Base-by-base conservation (phyloP, 805 yeast species). In the Schwanniomyces polymorphus region DNA sequence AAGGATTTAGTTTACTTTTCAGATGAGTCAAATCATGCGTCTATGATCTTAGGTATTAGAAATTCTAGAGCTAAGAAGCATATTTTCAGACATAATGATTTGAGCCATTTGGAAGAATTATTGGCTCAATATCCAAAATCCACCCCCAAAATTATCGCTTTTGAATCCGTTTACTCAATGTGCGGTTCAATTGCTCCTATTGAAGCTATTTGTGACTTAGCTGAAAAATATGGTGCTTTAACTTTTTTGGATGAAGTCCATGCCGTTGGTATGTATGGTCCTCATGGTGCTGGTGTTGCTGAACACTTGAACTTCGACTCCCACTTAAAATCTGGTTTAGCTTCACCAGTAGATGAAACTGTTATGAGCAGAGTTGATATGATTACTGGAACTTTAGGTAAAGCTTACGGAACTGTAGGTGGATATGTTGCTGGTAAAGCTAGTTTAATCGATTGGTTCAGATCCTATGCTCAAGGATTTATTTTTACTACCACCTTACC, bases 231-330 rank as follows among this genome's bases (percentile, higher is more conserved):
- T 65, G 98, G 98, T 52, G 98, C 98, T 41, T 71, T 94, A 59
- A 94, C 99, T 27, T 94, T 94, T 70, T 76, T 94, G 66, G 99
- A 94, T 67, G 99, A 94, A 70, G 99, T 94, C 33, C 99, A 94
- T 63, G 98, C 99, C 29, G 98, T 94, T 41, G 99, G 99, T 46
- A 81, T 94, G 85, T 94, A 94, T 65, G 99, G 99, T 60, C 98
- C 99, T 50, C 97, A 88, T 60, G 99, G 99, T 64, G 99, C 97
- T 28, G 99, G 99, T 73, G 98, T 94, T 46, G 97, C 98, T 41
- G 99, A 94, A 70, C 99, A 94, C 67, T 76, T 87, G 60, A 89
- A 94, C 70, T 94, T 91, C 58, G 88, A 88, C 41, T 83, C 84
- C 46, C 96, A 92, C 64, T 81, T 88, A 61, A 64, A 74, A 48